A percentile compares a stretch with the other conserved stretches of the same genome.
Evolutionary conservation across 2,329 filamentous ascomycete genomes (phyloP).

Genomic region (Elsinoe ampelina): DNA sequence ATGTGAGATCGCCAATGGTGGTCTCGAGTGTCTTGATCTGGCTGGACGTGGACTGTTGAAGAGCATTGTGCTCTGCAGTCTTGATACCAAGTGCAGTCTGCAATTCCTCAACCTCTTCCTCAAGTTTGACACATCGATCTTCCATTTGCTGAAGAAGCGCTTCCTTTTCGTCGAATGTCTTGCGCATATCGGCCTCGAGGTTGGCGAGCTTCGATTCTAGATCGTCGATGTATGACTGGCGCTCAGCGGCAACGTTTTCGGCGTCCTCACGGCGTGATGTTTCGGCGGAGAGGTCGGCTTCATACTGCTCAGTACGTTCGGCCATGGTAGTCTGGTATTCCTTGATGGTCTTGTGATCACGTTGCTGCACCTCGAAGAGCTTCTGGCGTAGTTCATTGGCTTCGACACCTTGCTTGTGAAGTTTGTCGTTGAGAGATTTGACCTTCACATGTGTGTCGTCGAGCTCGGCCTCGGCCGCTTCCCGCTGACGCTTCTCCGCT

Average conservation of each 20-base stretch:
- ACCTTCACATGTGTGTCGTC: conserved; percentile 35
- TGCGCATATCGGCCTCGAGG: conserved; percentile 22
- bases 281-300: conserved; percentile 32
- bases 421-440: conserved; percentile 31
- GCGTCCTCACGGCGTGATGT: conserved; percentile 29
- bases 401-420: conserved; percentile 34
- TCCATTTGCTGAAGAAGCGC: conserved; percentile 13
- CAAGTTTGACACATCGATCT: background rate
- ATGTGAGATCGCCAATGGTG: conserved; percentile 2
- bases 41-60: background rate
- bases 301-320: conserved; percentile 32
- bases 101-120: background rate
- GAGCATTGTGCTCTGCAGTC: background rate
- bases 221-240: conserved; percentile 28
- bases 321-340: conserved; percentile 30
- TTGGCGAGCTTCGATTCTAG: conserved; percentile 30
- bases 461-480: conserved; percentile 35
- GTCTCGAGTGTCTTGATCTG: background rate
- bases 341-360: conserved; percentile 31
- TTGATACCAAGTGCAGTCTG: conserved; percentile 20
- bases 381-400: conserved; percentile 42
- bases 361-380: conserved; percentile 37
- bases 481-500: conserved; percentile 35
- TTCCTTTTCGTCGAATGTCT: conserved; percentile 23
- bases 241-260: conserved; percentile 28